Percentiles rank a stretch among this genome's conserved stretches.
Evolutionary conservation across 2,329 filamentous ascomycete genomes (phyloP).

Genomic region (Pseudocercospora fuligena): DNA sequence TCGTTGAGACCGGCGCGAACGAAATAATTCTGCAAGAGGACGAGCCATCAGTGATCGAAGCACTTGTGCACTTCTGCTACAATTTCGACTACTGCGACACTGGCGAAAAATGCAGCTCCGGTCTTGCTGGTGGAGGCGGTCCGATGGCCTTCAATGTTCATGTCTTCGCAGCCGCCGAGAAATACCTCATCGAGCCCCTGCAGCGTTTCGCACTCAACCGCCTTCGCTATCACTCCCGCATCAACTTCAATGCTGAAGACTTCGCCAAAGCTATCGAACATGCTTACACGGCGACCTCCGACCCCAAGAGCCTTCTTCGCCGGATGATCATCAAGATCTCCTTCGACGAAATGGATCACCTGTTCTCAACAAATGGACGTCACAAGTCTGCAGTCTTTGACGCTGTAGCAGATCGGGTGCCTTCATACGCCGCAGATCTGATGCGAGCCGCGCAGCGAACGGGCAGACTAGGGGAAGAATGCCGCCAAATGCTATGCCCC

Average conservation of each 20-base stretch:
- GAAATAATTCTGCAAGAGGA: slow-evolving; percentile 4
- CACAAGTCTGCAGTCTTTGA: neutral
- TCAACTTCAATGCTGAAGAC: neutral
- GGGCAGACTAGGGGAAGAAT: neutral
- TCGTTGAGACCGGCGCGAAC: neutral
- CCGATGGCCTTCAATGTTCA: slow-evolving; percentile 18
- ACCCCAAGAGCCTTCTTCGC: neutral
- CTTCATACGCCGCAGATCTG: neutral
- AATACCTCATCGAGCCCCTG: slow-evolving; percentile 16
- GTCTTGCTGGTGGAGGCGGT: neutral
- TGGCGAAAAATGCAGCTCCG: neutral
- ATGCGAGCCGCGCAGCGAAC: neutral
- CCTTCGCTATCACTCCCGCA: neutral
- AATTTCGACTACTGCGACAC: slow-evolving; percentile 11
- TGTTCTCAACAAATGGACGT: neutral
- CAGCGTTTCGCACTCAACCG: slow-evolving; percentile 8
- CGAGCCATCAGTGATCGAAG: neutral
- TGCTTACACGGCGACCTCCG: neutral
- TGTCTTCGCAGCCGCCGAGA: slow-evolving; percentile 16
- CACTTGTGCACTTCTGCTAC: slow-evolving; percentile 15
- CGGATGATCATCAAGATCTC: neutral
- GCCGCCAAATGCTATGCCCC: neutral
- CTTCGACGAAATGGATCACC: neutral
- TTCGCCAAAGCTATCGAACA: neutral
- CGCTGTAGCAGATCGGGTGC: neutral